A percentile compares a stretch with the other conserved stretches of the same genome.
Evolutionary conservation across 129 eudicot genomes (phyloP).

Genomic region (Pittosporum tobira): DNA sequence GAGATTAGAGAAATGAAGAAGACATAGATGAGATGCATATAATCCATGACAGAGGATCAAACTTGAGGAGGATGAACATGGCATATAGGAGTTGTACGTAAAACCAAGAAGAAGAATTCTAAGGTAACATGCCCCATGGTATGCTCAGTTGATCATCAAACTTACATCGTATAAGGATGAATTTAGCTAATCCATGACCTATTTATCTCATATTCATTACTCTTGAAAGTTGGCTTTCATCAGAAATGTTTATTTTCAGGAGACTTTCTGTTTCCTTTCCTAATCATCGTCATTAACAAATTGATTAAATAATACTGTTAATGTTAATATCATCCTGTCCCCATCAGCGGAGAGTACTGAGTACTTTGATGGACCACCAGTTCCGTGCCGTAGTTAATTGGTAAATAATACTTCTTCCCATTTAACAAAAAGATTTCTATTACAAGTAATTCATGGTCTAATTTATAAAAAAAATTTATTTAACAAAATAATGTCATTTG

Average conservation of each 20-base stretch:
- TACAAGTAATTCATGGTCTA: no score
- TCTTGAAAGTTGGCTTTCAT: no score
- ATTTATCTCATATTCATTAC: no score
- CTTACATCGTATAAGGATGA: neutral
- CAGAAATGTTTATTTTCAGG: no score
- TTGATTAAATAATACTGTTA: no score
- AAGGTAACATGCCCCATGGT: no score
- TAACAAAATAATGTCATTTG: no score
- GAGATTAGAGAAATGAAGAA: slow-evolving; percentile 21
- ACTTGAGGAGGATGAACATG: slow-evolving; percentile 1
- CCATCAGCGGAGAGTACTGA: neutral
- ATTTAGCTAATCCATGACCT: no score
- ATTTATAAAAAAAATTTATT: no score
- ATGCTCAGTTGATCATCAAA: neutral
- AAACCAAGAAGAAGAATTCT: neutral
- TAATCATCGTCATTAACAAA: neutral
- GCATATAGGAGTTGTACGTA: neutral
- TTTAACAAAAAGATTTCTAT: no score
- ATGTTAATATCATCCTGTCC: no score
- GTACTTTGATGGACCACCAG: neutral
- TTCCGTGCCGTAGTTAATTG: neutral
- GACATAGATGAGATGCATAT: slow-evolving; percentile 11
- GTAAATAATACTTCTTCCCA: no score
- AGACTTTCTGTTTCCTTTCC: neutral
- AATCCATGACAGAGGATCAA: slow-evolving; percentile 4